phyloP scores from a whole-genome alignment of 768 basidiomycete genomes.

The Tricholoma hemisulphureum region DNA sequence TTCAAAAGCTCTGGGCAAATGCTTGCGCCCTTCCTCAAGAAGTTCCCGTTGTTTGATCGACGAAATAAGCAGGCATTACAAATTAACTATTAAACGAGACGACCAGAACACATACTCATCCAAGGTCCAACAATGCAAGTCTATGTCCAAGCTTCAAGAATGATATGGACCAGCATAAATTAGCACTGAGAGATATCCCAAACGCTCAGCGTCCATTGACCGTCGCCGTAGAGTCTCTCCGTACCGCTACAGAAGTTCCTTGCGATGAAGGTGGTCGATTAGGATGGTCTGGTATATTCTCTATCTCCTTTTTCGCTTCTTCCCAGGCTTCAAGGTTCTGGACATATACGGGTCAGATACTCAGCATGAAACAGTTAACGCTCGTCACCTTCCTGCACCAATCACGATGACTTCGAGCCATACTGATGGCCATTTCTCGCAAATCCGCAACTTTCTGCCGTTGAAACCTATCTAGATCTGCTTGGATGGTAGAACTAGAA shows the following conservation, averaged over 20 bases:
- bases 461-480: slow-evolving; percentile 96
- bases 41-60: no score
- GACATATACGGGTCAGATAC: background rate
- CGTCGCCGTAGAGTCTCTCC: slow-evolving; percentile 70
- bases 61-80: slow-evolving; percentile 3
- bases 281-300: slow-evolving; percentile 87
- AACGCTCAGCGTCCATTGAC: slow-evolving; percentile 56
- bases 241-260: slow-evolving; percentile 32
- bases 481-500: slow-evolving; percentile 93
- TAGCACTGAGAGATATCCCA: slow-evolving; percentile 6
- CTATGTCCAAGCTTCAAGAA: slow-evolving; percentile 1
- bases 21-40: background rate
- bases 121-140: slow-evolving; percentile 5
- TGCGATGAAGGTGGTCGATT: slow-evolving; percentile 57
- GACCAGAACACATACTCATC: slow-evolving; percentile 4
- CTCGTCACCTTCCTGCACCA: slow-evolving; percentile 90
- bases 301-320: slow-evolving; percentile 89
- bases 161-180: slow-evolving; percentile 13
- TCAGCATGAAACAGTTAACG: background rate
- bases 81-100: slow-evolving; percentile 15
- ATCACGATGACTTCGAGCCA: slow-evolving; percentile 88
- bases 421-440: slow-evolving; percentile 87
- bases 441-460: slow-evolving; percentile 97
- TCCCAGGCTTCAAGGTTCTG: slow-evolving; percentile 98
- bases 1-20: no score